Evolutionary conservation across 768 basidiomycete species (phyloP), one percentile per base, ranked within the genome.

Genomic region (Trametes sanguinea): DNA sequence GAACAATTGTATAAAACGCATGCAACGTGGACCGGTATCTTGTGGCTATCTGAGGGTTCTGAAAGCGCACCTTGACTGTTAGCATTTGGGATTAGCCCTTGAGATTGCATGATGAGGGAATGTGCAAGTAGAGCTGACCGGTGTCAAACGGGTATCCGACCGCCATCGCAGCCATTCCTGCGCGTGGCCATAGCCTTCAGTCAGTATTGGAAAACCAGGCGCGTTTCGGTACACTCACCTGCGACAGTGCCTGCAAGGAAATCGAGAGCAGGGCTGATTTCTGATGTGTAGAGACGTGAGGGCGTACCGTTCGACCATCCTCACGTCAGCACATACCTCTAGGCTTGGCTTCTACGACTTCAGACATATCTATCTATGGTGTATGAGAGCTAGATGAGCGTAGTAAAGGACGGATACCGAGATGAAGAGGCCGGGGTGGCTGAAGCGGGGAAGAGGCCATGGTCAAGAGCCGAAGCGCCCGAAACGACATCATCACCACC

Each of bases 61-160:
- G 92, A 60, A 92, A 83, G 42, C 91, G 83, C 14, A 92, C 90
- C 78, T 94, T 94, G 65, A 93, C 91, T 89, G 56, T 5, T n/a
- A 32, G 11, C 6, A 30, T 43, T 37, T 32, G 14, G 42, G 51
- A 39, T 2, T 2, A n/a, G 48, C 7, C 2, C 2, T 16, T 4
- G 14, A 9, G 42, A 27, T 27, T 14, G 30, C 8, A 32, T 10
- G 45, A 22, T 17, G 45, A 13, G 29, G 3, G 29, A 6, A 39
- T 9, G 16, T 13, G n/a, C 8, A 17, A 5, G 16, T 17, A 32
- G 32, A 9, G 62, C 70, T 52, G 54, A 75, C 74, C 73, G 37
- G 74, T 75, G 62, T 75, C 74, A 39, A 75, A 74, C 1, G 74
- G 74, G 58, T 72, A 73, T 9, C 74, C 74, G 29, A 75, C 74